Evolutionary conservation across 2,329 filamentous ascomycete species (phyloP), one percentile per base, ranked within the genome.

Genomic region (Aspergillus oerlinghausenensis): DNA sequence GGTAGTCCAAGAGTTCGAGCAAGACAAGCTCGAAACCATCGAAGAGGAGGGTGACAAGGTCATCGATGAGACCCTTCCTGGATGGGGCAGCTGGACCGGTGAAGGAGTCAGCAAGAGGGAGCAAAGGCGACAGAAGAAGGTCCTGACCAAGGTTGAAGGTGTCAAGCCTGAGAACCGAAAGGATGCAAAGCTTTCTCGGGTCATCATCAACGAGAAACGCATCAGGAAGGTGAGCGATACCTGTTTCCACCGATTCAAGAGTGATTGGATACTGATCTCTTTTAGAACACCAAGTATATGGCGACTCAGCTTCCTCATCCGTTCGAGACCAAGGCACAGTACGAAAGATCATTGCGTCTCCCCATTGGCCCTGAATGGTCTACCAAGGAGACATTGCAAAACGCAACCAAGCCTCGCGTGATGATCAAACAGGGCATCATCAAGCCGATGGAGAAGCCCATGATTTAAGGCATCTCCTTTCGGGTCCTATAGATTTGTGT

Each of bases 371-470:
- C 89, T 17, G 93, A 99, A 75, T 99, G 93, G 92, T 86, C 87
- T 65, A 97, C 93, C n/a, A 97, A 96, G 83, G 86, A 91, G 78
- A 91, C 89, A 14, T 94, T 94, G 82, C 92, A 97, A 79, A 85
- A 88, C 65, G 84, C 84, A 59, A 96, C 89, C 58, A 96, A 93
- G 82, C 94, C 94, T 57, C 85, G 91, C 66, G 84, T 97, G 63
- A 80, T 97, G 73, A 79, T 96, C 73, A 97, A 96, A 80, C 90
- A 92, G 77, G 94, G 94, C 49, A 82, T 95, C 63, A 92, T 99
- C 74, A 83, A 85, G 67, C 89, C 94, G 43, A 90, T 99, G 84
- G 85, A 88, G 56, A 92, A 89, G 77, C 93, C 93, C 19, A 69
- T 83, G 64, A 71, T 82, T 38, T 83, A 73, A 67, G 28, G 54